Evolutionary conservation across 176 grass and related monocot species (phyloP), one percentile per base, ranked within the genome.

Genomic region (Pontederia paniculata): DNA sequence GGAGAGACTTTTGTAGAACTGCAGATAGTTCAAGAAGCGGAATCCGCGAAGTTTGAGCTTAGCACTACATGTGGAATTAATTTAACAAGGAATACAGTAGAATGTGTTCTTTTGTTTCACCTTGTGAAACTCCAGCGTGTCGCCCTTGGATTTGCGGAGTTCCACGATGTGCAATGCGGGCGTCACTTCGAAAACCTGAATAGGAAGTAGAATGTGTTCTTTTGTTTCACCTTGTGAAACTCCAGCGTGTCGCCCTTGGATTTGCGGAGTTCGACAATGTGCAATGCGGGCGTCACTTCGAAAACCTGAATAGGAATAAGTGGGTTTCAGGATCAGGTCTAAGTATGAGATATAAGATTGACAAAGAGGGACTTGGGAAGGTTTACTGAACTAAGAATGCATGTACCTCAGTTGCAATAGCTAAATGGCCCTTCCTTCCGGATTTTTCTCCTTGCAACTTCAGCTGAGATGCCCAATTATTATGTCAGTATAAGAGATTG

Each of bases 391-490:
- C 14, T 2, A n/a, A 55, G 2, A 66, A 18, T 65, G 9, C 20
- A 10, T 18, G 13, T 77, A 91, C 93, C 87, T 98, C 87, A 18
- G 94, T 93, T 57, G 87, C 73, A 61, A 98, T 82, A 43, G 94
- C 86, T n/a, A 98, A 70, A 54, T 93, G 94, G 53, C 94, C 94
- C 74, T 98, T 98, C 72, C 94, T 91, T 67, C 94, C 94, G 55
- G 77, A 77, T 62, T 80, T 91, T 80, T 84, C 94, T 13, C 94
- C 80, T 88, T 98, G 75, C 56, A 98, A 68, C 77, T 98, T 98
- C 48, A 98, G 44, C 94, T 98, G 73, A 80, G 55, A 81, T 19
- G 9, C 37, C 11, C 11, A 19, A 60, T 58, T 21, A 62, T 15
- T 17, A 60, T 56, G 60, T 51, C 1, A 48, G 41, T 23, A 17